Conservation (phyloP, 208 protist genomes). For the Jaenimonas drosophilae region DNA sequence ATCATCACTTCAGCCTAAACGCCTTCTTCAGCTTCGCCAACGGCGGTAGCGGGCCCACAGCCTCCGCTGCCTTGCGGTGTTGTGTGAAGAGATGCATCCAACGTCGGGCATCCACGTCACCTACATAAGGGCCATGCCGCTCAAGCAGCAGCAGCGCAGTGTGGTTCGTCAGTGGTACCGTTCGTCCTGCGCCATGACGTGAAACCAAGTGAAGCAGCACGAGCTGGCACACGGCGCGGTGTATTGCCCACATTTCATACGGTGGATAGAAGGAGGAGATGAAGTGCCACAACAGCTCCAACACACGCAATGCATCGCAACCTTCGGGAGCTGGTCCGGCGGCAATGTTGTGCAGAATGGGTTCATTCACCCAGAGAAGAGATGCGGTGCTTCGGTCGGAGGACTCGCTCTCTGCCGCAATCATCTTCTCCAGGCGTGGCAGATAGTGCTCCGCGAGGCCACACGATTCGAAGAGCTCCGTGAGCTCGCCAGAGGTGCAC, state of each 20-base stretch:
- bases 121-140: slow-evolving; percentile 48
- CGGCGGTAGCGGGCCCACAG: slow-evolving; percentile 25
- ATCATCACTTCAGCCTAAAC: slow-evolving; percentile 12
- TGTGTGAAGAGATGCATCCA: slow-evolving; percentile 48
- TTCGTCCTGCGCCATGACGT: background rate
- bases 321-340: slow-evolving; percentile 10
- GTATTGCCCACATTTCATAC: slow-evolving; percentile 72
- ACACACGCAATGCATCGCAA: slow-evolving; percentile 33
- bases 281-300: slow-evolving; percentile 38
- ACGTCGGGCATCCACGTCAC: slow-evolving; percentile 13
- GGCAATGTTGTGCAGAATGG: slow-evolving; percentile 4
- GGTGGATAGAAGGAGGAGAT: slow-evolving; percentile 66
- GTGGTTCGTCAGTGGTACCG: slow-evolving; percentile 8
- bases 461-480: slow-evolving; percentile 7
- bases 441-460: slow-evolving; percentile 5
- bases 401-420: background rate
- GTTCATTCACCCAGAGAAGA: slow-evolving; percentile 1
- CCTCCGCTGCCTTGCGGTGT: slow-evolving; percentile 13
- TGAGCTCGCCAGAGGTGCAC: slow-evolving; percentile 3
- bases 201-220: slow-evolving; percentile 39
- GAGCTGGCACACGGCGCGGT: slow-evolving; percentile 51
- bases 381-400: background rate
- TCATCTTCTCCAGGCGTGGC: background rate
- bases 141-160: slow-evolving; percentile 38
- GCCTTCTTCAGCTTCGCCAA: slow-evolving; percentile 43